Base-by-base conservation (phyloP, 306 rosid species). In the Purshia tridentata region DNA sequence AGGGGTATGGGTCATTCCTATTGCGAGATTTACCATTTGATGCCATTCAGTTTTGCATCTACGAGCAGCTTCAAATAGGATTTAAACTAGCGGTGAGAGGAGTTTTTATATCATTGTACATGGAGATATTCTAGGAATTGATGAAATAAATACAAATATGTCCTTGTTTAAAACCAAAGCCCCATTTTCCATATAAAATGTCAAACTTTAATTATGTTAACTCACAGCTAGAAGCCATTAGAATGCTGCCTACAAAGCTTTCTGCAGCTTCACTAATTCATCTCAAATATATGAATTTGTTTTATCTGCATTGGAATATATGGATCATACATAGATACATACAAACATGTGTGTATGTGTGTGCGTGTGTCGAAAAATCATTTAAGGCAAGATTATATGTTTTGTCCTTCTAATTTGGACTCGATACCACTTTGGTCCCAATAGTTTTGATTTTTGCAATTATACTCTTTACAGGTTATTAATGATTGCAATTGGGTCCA, bases 1-100 rank as follows among this genome's bases (percentile, higher is more conserved):
- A 90, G 96, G 96, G 96, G 39, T 90, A 84, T 62, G 86, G 96
- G 69, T 90, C 96, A 57, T 90, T 90, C 82, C 81, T 90, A 71
- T 72, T 90, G 82, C 85, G 96, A 84, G 96, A 90, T 81, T 84
- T 90, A 78, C 96, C 96, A 61, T 90, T 90, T 84, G 96, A 90
- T 81, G 96, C 92, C 62, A 69, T 88, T 65, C 91, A 88, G 80
- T 83, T 90, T 50, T 90, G 96, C 84, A 81, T 90, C 74, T 90
- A 90, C 16, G 96, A 90, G 89, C 96, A 90, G 83, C 91, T 90
- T 29, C 87, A 85, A 46, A 81, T 90, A 1, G 96, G 96, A 55
- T 90, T 86, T 78, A 90, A 86, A 77, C 53, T 84, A 67, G 92
- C 91, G 84, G 96, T 90, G 89, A 58, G 13, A 55, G 19, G 51